Base-by-base conservation (phyloP, 805 yeast species). In the Tetrapisispora pingtungensis region DNA sequence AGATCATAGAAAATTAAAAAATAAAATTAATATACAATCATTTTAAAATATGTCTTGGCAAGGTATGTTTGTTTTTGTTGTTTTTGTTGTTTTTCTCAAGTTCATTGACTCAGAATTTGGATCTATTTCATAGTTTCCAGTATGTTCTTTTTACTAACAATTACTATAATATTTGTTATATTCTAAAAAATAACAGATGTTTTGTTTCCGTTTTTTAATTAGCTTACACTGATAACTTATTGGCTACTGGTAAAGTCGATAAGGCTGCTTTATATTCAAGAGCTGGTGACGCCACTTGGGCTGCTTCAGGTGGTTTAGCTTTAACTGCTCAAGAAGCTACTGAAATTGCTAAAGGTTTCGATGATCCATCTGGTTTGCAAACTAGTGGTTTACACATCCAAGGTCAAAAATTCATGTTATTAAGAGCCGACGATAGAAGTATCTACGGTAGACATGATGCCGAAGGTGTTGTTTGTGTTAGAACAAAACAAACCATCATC, bases 221-320 rank as follows among this genome's bases (percentile, higher is more conserved):
- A 88, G 97, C 97, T 48, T 93, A 93, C 75, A 88, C 96, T 44
- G 97, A 93, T 65, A 90, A 88, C 70, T 79, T 93, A 55, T 70
- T 84, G 53, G 84, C 81, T 45, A 84, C 97, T 42, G 86, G 87
- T 50, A 86, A 85, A 65, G 73, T 93, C 53, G 97, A 90, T 70
- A 80, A 80, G 65, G 96, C 97, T 30, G 93, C 94, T 35, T 78
- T 93, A 54, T 89, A 84, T 68, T 89, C 97, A 10, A 82, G 84
- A 54, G 96, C 94, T 13, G 98, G 98, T 38, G 96, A 89, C 65
- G 76, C 95, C 18, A 75, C 80, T 43, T 93, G 98, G 98, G 97
- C 97, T 19, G 77, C 80, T 54, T 73, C 93, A 15, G 75, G 83
- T 48, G 77, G 77, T 34, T 77, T 86, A 48, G 62, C 70, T 31